phyloP scores from a whole-genome alignment of 441 rosid genomes.

The Euphorbia neoarborescens region DNA sequence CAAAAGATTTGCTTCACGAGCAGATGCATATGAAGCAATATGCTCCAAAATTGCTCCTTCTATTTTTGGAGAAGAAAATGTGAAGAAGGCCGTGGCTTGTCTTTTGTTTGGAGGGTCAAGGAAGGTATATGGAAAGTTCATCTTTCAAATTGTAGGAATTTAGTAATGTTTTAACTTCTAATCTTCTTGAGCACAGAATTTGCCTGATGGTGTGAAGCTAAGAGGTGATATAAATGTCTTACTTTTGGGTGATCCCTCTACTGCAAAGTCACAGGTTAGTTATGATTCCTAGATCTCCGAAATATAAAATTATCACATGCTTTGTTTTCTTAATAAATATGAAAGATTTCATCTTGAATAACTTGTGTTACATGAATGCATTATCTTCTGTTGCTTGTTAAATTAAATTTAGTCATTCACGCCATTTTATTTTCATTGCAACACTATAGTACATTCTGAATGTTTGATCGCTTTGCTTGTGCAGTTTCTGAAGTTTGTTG shows the following conservation, averaged over 20 bases:
- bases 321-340: not conserved
- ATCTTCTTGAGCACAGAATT: conserved; percentile 34
- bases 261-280: conserved; percentile 90
- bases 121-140: conserved; percentile 42
- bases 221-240: conserved; percentile 91
- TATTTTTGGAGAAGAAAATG: conserved; percentile 84
- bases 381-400: not conserved
- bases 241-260: conserved; percentile 94
- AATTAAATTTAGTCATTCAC: not conserved
- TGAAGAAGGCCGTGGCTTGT: conserved; percentile 86
- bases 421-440: conserved; percentile 1
- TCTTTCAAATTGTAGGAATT: not conserved
- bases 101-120: conserved; percentile 95
- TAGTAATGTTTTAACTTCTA: conserved; percentile 12
- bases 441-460: conserved; percentile 23
- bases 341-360: conserved; percentile 6
- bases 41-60: conserved; percentile 92
- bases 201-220: conserved; percentile 91
- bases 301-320: not conserved
- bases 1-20: conserved; percentile 62
- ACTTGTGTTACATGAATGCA: not conserved
- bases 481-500: conserved; percentile 91
- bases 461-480: conserved; percentile 16
- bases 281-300: not conserved
- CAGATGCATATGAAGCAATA: conserved; percentile 48